Evolutionary conservation across 257 asterid genomes (phyloP).

Genomic region (Paraleonurus japonicus): DNA sequence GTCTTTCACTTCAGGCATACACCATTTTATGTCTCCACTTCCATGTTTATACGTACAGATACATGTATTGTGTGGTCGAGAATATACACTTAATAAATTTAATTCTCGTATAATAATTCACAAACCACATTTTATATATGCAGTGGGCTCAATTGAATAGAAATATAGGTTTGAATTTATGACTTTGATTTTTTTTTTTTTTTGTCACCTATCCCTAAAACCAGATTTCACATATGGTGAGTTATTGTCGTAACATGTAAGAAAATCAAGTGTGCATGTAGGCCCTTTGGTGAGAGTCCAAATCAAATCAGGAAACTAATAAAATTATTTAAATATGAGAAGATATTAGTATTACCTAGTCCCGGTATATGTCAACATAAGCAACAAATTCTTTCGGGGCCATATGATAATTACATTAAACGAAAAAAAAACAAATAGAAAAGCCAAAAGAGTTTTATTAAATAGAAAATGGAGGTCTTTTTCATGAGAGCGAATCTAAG

Average conservation of each 20-base stretch:
- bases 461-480: constrained; percentile 7
- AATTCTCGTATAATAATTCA: no score
- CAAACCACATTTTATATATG: no score
- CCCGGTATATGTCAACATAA: constrained; percentile 15
- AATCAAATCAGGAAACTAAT: neutral
- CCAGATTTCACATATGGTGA: no score
- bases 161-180: no score
- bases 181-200: no score
- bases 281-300: neutral
- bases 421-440: neutral
- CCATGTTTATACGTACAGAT: no score
- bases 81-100: no score
- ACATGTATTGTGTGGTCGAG: no score
- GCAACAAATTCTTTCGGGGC: constrained; percentile 7
- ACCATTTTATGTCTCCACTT: no score
- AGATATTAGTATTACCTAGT: neutral
- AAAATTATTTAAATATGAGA: neutral
- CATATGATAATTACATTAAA: neutral
- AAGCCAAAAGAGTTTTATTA: neutral
- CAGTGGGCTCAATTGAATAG: no score
- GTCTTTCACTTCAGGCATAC: neutral
- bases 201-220: no score
- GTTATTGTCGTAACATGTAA: no score
- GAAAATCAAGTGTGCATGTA: neutral
- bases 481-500: constrained; percentile 1